A percentile compares a stretch with the other conserved stretches of the same genome.
phyloP scores from a whole-genome alignment of 2,329 filamentous ascomycete species.

The Cercospora canescens region DNA sequence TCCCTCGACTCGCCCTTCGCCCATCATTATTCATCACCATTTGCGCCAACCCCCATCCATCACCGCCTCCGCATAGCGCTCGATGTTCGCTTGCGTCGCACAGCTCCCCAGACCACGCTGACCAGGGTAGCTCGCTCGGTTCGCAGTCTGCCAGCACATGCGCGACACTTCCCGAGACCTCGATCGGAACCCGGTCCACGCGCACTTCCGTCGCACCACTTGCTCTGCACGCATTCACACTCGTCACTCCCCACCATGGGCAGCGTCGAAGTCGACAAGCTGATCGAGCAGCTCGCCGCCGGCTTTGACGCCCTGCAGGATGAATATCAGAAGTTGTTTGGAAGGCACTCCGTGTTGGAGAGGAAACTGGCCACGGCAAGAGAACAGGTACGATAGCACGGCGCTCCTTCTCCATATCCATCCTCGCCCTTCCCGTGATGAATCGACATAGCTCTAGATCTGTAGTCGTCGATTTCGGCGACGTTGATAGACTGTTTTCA shows the following conservation, averaged over 20 bases:
- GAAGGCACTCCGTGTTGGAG: conserved; percentile 47
- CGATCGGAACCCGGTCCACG: background rate
- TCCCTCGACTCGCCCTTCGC: background rate
- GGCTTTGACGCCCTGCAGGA: conserved; percentile 50
- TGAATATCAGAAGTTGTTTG: conserved; percentile 49
- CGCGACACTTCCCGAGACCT: background rate
- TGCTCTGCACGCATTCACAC: background rate
- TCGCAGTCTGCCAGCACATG: background rate
- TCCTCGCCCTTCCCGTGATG: conserved; percentile 34
- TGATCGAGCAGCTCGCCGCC: conserved; percentile 43
- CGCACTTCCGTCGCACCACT: background rate
- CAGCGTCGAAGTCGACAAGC: conserved; percentile 17
- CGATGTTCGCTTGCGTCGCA: background rate
- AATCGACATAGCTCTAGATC: conserved; percentile 53
- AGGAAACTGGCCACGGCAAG: conserved; percentile 50
- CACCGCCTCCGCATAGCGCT: background rate
- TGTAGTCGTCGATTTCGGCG: conserved; percentile 44
- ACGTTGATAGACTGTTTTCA: conserved; percentile 47
- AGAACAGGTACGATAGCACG: conserved; percentile 46
- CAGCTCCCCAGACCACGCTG: background rate
- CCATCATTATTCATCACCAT: background rate
- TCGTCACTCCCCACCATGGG: conserved; percentile 14
- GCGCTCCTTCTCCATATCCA: background rate
- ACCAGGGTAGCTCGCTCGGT: conserved; percentile 1
- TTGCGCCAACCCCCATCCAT: background rate